Evolutionary conservation across 2,329 filamentous ascomycete genomes (phyloP).

Genomic region (Pseudocercospora macadamiae): DNA sequence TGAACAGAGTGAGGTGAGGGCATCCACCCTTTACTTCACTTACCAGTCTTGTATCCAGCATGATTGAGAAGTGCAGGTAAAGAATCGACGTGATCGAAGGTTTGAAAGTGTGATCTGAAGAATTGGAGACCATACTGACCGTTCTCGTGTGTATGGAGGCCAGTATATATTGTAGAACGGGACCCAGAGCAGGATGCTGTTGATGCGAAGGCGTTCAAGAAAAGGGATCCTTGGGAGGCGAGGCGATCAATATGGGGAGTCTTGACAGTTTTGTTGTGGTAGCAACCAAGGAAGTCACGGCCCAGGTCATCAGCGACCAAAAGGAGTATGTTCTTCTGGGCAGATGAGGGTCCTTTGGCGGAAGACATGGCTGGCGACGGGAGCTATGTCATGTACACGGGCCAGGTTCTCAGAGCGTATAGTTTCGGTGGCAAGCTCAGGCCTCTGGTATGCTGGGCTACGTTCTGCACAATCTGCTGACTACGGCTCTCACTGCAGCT

Average conservation of each 20-base stretch:
- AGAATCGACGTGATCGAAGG: slow-evolving; percentile 49
- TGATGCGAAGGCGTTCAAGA: slow-evolving; percentile 48
- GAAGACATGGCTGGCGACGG: no score
- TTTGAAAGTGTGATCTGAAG: slow-evolving; percentile 48
- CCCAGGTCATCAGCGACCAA: slow-evolving; percentile 51
- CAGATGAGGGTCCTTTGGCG: no score
- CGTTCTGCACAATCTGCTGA: no score
- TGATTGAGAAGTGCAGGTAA: slow-evolving; percentile 44
- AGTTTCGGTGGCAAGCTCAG: no score
- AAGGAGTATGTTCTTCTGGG: slow-evolving; percentile 38
- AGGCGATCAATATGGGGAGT: slow-evolving; percentile 50
- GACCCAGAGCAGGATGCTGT: slow-evolving; percentile 55
- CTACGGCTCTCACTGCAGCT: no score
- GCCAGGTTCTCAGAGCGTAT: no score
- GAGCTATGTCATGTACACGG: no score
- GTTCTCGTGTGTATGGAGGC: slow-evolving; percentile 54
- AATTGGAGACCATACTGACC: slow-evolving; percentile 52
- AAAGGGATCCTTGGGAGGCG: slow-evolving; percentile 42
- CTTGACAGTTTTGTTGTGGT: slow-evolving; percentile 33
- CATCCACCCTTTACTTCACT: no score
- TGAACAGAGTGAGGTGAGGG: no score
- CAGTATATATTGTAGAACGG: slow-evolving; percentile 54
- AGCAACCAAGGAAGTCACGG: slow-evolving; percentile 41
- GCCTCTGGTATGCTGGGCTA: no score
- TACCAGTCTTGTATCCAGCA: slow-evolving; percentile 49